phyloP scores from a whole-genome alignment of 116 monocot species.

The Iris pallida region DNA sequence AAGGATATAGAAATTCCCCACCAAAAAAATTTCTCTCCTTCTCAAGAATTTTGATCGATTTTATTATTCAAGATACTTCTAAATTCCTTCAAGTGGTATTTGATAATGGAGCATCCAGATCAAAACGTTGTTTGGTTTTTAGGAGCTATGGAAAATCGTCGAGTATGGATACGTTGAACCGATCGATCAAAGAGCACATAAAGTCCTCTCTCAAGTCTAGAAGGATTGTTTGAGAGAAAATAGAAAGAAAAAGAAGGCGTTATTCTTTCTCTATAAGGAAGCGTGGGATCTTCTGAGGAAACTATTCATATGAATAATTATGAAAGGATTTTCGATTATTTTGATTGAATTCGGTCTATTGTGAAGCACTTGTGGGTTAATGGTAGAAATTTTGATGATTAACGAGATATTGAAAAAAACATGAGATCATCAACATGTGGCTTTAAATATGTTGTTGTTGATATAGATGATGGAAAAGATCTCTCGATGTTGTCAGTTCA shows the following conservation, averaged over 20 bases:
- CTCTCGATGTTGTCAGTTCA: not conserved
- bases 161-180: not conserved
- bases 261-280: not conserved
- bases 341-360: not conserved
- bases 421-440: not conserved
- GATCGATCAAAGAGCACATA: not conserved
- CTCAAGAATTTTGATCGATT: no score
- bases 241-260: not conserved
- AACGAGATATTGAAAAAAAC: not conserved
- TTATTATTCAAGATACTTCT: no score
- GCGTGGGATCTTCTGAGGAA: not conserved
- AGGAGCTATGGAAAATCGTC: not conserved
- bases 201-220: not conserved
- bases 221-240: slow-evolving; percentile 1
- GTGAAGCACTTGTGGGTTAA: not conserved
- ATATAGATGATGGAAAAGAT: not conserved
- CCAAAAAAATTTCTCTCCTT: no score
- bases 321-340: not conserved
- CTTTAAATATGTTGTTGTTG: not conserved
- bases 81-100: no score
- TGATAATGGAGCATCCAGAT: no score
- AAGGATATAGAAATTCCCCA: no score
- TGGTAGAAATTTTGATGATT: not conserved
- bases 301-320: not conserved
- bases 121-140: no score